These are phyloP conservation scores for Asterochloris sp. DNA, from an alignment of 139 green algal species.

Conservation along the genomic window DNA sequence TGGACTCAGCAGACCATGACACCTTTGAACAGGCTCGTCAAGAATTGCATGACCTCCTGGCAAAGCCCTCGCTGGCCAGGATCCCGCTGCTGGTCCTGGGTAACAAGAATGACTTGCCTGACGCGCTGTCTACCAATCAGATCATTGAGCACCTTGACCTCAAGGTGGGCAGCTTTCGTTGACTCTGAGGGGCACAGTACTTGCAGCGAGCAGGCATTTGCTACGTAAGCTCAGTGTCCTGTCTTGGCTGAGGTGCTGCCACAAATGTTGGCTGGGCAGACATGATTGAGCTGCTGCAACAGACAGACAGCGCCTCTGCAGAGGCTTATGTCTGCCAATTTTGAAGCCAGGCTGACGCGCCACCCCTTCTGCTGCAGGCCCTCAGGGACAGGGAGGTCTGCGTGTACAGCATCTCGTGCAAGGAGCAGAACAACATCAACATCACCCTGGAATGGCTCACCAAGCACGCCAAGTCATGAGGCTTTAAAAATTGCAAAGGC, in stretches of 20 bases:
- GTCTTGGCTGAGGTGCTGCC: neutral
- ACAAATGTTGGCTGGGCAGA: neutral
- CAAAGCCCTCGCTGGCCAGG: constrained; percentile 59
- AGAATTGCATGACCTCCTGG: constrained; percentile 67
- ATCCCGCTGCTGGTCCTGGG: constrained; percentile 96
- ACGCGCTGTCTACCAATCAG: constrained; percentile 66
- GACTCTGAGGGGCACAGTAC: too few species aligned
- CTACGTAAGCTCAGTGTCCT: too few species aligned
- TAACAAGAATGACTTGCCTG: constrained; percentile 96
- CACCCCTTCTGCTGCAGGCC: constrained; percentile 15
- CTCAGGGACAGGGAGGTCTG: constrained; percentile 83
- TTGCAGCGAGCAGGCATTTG: too few species aligned
- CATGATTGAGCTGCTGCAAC: neutral
- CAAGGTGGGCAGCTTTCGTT: constrained; percentile 41
- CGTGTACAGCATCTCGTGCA: constrained; percentile 95
- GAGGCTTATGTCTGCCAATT: neutral
- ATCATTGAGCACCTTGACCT: constrained; percentile 81
- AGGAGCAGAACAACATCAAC: constrained; percentile 92
- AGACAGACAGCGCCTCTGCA: neutral
- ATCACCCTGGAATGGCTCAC: constrained; percentile 93
- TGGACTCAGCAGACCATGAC: constrained; percentile 91
- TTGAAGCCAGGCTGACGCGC: neutral
- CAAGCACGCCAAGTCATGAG: constrained; percentile 71
- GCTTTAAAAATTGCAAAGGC: too few species aligned
- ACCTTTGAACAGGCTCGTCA: constrained; percentile 57